phyloP scores from a whole-genome alignment of 768 basidiomycete genomes.

The Russula emetica region DNA sequence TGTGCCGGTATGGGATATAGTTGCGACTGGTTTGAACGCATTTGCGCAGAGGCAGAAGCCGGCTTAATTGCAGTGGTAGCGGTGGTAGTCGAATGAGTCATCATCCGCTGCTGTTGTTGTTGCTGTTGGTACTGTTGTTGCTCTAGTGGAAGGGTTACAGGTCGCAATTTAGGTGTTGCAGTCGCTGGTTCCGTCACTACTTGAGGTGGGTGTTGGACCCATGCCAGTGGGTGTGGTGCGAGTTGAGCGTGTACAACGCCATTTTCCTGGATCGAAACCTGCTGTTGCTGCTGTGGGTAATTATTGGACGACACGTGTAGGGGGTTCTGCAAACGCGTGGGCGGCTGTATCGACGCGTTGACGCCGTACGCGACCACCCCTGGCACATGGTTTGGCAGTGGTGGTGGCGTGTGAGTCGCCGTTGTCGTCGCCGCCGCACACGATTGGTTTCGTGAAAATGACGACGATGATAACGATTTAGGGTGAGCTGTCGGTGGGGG shows the following conservation, averaged over 20 bases:
- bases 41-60: not conserved
- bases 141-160: not conserved
- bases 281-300: slow-evolving; percentile 9
- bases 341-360: not conserved
- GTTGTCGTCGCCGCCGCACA: not conserved
- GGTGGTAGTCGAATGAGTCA: slow-evolving; percentile 12
- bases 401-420: not conserved
- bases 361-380: not conserved
- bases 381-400: not conserved
- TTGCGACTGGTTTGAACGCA: not conserved
- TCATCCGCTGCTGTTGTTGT: not conserved
- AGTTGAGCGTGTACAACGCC: slow-evolving; percentile 13
- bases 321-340: slow-evolving; percentile 7
- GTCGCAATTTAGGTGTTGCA: not conserved
- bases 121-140: slow-evolving; percentile 1
- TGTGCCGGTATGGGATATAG: not conserved
- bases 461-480: not conserved
- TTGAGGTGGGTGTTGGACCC: slow-evolving; percentile 1
- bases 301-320: not conserved
- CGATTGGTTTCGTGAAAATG: not conserved
- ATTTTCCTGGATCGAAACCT: slow-evolving; percentile 3
- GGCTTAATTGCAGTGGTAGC: not conserved
- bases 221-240: slow-evolving; percentile 2
- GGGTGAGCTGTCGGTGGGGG: slow-evolving; percentile 3
- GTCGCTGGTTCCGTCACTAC: not conserved